Percentiles rank a stretch among this genome's conserved stretches.
Conservation (phyloP, 2,329 filamentous ascomycete genomes). For the Grosmannia clavigera region DNA sequence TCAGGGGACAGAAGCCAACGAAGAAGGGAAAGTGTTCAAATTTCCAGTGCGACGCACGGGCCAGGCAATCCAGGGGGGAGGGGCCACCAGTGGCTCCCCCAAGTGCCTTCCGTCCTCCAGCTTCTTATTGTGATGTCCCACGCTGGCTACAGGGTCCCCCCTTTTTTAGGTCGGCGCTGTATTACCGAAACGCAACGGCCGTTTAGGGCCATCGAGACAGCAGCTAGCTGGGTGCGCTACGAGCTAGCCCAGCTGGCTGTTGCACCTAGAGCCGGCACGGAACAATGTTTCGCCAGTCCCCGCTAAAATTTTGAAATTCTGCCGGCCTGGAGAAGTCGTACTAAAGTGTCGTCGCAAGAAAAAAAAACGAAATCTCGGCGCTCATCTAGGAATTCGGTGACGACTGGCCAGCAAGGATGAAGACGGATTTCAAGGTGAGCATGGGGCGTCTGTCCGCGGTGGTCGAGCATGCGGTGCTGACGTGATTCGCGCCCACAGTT, state of each 20-base stretch:
- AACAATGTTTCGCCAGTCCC: neutral
- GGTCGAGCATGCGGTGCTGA: neutral
- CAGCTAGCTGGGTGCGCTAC: slow-evolving; percentile 3
- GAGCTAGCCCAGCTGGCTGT: neutral
- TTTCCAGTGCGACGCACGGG: slow-evolving; percentile 16
- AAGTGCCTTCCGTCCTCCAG: slow-evolving; percentile 4
- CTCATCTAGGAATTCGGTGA: neutral
- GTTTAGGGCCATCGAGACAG: neutral
- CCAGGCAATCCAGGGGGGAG: slow-evolving; percentile 11
- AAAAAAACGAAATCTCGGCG: too few species aligned
- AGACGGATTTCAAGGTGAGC: slow-evolving; percentile 91
- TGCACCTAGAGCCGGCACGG: neutral
- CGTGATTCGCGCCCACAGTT: slow-evolving; percentile 45
- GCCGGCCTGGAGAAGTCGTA: neutral
- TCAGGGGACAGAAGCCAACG: slow-evolving; percentile 8
- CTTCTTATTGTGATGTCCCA: slow-evolving; percentile 7
- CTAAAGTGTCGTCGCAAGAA: too few species aligned
- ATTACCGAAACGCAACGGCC: slow-evolving; percentile 3
- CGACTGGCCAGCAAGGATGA: slow-evolving; percentile 53
- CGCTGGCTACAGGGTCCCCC: neutral
- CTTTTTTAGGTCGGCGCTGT: slow-evolving; percentile 1
- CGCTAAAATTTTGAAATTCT: slow-evolving; percentile 1
- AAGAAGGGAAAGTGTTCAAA: slow-evolving; percentile 13
- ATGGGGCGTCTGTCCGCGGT: neutral
- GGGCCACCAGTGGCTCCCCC: slow-evolving; percentile 9